Evolutionary conservation across 139 green algal species (phyloP), one percentile per base, ranked within the genome.

Genomic region (Chlorella sp.): DNA sequence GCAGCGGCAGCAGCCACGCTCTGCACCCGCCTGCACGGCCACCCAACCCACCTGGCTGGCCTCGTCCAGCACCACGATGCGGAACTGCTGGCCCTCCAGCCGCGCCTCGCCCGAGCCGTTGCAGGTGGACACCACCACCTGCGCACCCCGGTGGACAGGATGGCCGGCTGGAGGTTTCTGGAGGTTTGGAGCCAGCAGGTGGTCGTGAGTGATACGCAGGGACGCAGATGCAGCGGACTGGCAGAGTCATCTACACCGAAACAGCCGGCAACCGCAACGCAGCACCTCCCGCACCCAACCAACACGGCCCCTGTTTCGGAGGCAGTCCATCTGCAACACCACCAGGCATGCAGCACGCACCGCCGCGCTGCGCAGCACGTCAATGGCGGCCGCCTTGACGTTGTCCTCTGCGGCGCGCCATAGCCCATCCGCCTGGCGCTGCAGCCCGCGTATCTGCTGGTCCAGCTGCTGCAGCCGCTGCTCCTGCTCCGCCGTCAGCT

Each of bases 21-120:
- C 3, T 65, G 13, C 56, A 6, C 28, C 65, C 65, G 64, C 34
- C 34, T 36, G 34, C 3, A 20, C 51, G 13, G 24, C 51, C 51
- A 26, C 14, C n/a, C 65, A 6, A 34, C 65, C n/a, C 65, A 73
- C 65, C 65, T 99, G 96, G 22, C 91, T 95, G 51, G 97, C 97
- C 83, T 99, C 96, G 81, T 99, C 97, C 20, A 99, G 88, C 44
- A 99, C 91, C 17, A 98, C 95, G 32, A 96, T 76, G 34, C 85
- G 86, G 92, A 96, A 99, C 19, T 34, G 54, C 28, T 56, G 65
- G 3, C 43, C 81, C 26, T 68, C 22, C 68, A 93, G 80, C 22
- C 80, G 40, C 32, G 70, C 70, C 64, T 95, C 92, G 1, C 92
- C 95, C 2, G 92, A 90, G 7, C 89, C 90, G 16, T 90, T 84